Percentiles rank a stretch among this genome's conserved stretches.
phyloP scores from a whole-genome alignment of 495 filamentous ascomycete genomes.

The Penicillium arizonense region DNA sequence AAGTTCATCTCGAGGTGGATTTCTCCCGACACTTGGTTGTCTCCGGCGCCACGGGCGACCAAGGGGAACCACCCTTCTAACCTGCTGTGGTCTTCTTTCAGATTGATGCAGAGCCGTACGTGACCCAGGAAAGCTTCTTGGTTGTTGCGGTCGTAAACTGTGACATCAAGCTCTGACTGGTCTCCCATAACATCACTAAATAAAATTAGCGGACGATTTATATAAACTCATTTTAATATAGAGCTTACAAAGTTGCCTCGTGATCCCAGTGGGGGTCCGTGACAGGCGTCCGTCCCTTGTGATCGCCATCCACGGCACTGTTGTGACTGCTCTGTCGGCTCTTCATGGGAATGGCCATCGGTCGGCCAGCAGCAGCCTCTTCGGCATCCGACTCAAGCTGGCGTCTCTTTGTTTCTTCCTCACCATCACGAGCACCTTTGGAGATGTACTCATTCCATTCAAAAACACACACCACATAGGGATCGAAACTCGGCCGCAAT shows the following conservation, averaged over 20 bases:
- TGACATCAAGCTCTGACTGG: conserved; percentile 88
- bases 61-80: conserved; percentile 86
- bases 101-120: conserved; percentile 69
- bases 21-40: conserved; percentile 80
- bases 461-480: conserved; percentile 95
- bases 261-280: conserved; percentile 95
- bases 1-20: conserved; percentile 83
- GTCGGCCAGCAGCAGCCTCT: conserved; percentile 53
- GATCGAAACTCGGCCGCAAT: conserved; percentile 75
- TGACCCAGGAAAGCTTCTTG: conserved; percentile 92
- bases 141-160: conserved; percentile 84
- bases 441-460: conserved; percentile 96
- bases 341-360: conserved; percentile 95
- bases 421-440: conserved; percentile 66
- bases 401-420: conserved; percentile 47
- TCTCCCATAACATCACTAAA: conserved; percentile 92
- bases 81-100: conserved; percentile 64
- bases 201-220: conserved; percentile 14
- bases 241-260: conserved; percentile 86
- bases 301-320: conserved; percentile 69
- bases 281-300: conserved; percentile 64
- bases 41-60: conserved; percentile 60
- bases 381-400: conserved; percentile 67
- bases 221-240: conserved; percentile 1
- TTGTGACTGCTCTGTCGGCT: conserved; percentile 94